Percentiles rank a stretch among this genome's conserved stretches.
These are phyloP conservation scores for Saccharum hybrid DNA, from an alignment of 202 grass and related monocot genomes.

Conservation along the genomic window DNA sequence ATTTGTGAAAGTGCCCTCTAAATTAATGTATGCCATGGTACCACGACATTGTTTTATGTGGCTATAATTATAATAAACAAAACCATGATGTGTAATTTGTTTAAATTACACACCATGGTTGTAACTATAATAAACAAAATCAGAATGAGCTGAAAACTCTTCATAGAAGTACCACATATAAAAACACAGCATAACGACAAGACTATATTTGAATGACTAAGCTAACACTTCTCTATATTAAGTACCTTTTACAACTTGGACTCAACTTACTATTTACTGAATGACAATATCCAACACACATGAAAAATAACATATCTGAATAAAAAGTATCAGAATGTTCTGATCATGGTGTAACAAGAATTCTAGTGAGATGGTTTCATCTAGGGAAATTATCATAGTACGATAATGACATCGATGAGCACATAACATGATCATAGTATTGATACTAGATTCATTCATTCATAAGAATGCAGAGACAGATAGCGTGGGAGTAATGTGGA, in stretches of 20 bases:
- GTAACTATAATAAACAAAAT: constrained; percentile 14
- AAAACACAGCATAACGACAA: constrained; percentile 6
- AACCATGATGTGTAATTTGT: constrained; percentile 10
- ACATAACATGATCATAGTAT: constrained; percentile 21
- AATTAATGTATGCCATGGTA: not conserved
- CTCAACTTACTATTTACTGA: constrained; percentile 25
- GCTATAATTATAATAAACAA: not conserved
- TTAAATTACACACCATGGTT: constrained; percentile 7
- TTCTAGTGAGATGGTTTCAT: constrained; percentile 17
- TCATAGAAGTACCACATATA: constrained; percentile 8
- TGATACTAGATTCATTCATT: constrained; percentile 1
- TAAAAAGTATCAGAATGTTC: constrained; percentile 14
- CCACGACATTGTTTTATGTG: not conserved
- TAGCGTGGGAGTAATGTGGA: not conserved
- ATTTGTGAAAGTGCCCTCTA: constrained; percentile 1
- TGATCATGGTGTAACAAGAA: constrained; percentile 9
- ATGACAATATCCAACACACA: constrained; percentile 18
- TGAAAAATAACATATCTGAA: not conserved
- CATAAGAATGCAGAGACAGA: constrained; percentile 29
- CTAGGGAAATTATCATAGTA: constrained; percentile 15
- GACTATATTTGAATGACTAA: not conserved
- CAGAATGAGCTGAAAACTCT: not conserved
- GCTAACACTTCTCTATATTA: not conserved
- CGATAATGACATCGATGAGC: constrained; percentile 1
- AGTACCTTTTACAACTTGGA: constrained; percentile 1